Conservation (phyloP, 225 moss, liverwort and hornwort genomes). For the Physcomitrellopsis africana region DNA sequence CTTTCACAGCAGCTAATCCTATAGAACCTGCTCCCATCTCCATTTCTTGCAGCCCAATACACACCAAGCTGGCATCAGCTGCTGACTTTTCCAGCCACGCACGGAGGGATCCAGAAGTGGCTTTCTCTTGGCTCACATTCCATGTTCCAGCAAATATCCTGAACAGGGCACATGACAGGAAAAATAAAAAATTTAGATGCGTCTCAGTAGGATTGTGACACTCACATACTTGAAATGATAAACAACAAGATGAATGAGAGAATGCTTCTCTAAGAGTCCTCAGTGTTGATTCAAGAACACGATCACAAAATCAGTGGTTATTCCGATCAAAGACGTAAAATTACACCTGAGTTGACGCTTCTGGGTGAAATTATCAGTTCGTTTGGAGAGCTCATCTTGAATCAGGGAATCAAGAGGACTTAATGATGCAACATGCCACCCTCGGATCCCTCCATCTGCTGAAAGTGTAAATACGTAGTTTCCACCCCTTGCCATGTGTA, state of each 20-base stretch:
- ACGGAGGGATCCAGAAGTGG: constrained; percentile 63
- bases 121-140: constrained; percentile 92
- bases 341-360: constrained; percentile 60
- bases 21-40: constrained; percentile 98
- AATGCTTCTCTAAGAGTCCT: constrained; percentile 1
- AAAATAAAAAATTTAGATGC: constrained; percentile 21
- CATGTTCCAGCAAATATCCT: constrained; percentile 87
- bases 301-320: constrained; percentile 16
- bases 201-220: not conserved
- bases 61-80: constrained; percentile 79
- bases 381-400: constrained; percentile 57
- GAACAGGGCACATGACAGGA: constrained; percentile 22
- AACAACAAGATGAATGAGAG: not conserved
- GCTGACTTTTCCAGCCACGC: constrained; percentile 77
- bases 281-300: constrained; percentile 4
- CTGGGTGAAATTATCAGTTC: constrained; percentile 72
- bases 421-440: constrained; percentile 80
- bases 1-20: constrained; percentile 97
- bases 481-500: constrained; percentile 78
- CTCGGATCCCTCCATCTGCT: constrained; percentile 85
- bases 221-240: constrained; percentile 6
- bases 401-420: constrained; percentile 63
- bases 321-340: not conserved
- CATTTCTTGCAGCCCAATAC: constrained; percentile 96
- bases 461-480: constrained; percentile 79